Evolutionary conservation across 495 filamentous ascomycete genomes (phyloP).

Genomic region (Penicillium lagena): DNA sequence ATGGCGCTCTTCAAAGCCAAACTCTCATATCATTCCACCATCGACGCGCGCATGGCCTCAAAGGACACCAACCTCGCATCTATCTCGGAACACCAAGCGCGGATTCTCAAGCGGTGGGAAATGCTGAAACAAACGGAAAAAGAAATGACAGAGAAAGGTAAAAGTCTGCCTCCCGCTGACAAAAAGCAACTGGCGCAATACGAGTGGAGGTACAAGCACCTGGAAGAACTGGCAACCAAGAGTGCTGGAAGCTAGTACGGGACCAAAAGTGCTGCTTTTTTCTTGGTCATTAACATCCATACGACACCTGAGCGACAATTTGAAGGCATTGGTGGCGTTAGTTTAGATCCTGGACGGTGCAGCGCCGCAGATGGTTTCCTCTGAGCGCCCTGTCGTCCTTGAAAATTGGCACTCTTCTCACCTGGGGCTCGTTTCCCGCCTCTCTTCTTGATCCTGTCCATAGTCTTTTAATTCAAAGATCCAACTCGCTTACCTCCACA

Average conservation of each 20-base stretch:
- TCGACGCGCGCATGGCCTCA: slow-evolving; percentile 30
- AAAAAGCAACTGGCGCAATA: slow-evolving; percentile 32
- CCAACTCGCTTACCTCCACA: too few species aligned
- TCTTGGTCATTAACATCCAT: not conserved
- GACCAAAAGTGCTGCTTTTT: slow-evolving; percentile 8
- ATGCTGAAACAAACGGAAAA: slow-evolving; percentile 31
- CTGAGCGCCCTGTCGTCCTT: not conserved
- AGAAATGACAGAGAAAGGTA: slow-evolving; percentile 30
- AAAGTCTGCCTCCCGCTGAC: slow-evolving; percentile 23
- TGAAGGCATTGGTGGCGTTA: slow-evolving; percentile 26
- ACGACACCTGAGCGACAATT: slow-evolving; percentile 1
- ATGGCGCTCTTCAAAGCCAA: slow-evolving; percentile 38
- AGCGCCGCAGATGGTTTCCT: not conserved
- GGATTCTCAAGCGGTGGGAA: slow-evolving; percentile 34
- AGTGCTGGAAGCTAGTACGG: slow-evolving; percentile 2
- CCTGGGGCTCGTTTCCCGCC: not conserved
- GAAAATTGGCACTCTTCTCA: not conserved
- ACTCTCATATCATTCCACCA: slow-evolving; percentile 32
- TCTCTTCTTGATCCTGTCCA: slow-evolving; percentile 2
- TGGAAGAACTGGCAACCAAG: slow-evolving; percentile 30
- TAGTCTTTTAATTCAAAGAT: not conserved
- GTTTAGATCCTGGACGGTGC: slow-evolving; percentile 14
- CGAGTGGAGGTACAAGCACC: slow-evolving; percentile 31
- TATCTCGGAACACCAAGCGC: slow-evolving; percentile 31
- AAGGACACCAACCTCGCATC: slow-evolving; percentile 30